Conservation (phyloP, 176 grass and related monocot species). For the Carex parvula region DNA sequence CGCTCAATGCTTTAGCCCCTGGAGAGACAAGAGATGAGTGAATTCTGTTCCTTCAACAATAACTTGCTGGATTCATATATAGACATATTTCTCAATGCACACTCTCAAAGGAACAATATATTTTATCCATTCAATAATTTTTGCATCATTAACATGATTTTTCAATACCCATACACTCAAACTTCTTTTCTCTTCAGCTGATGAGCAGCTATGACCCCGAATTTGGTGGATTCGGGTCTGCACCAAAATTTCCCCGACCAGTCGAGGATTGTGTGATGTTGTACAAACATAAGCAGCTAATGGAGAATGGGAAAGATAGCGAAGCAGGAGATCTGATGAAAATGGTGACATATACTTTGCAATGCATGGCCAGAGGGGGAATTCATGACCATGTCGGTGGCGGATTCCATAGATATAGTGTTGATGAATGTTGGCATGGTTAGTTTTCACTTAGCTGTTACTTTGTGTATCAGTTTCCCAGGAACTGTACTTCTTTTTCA, state of each 20-base stretch:
- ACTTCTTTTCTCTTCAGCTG: slow-evolving; percentile 37
- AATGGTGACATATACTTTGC: slow-evolving; percentile 76
- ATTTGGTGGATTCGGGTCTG: slow-evolving; percentile 84
- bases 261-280: slow-evolving; percentile 81
- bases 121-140: background rate
- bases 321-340: slow-evolving; percentile 57
- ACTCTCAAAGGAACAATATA: no score
- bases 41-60: background rate
- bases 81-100: background rate
- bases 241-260: slow-evolving; percentile 92
- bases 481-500: no score
- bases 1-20: background rate
- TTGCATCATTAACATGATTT: background rate
- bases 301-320: slow-evolving; percentile 41
- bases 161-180: background rate
- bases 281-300: slow-evolving; percentile 57
- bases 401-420: slow-evolving; percentile 96
- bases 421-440: slow-evolving; percentile 97
- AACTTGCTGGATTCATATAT: background rate
- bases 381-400: slow-evolving; percentile 90
- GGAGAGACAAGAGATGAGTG: background rate
- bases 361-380: slow-evolving; percentile 91
- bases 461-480: background rate
- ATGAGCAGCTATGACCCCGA: slow-evolving; percentile 63
- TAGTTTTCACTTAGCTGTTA: background rate